Evolutionary conservation across 139 green algal species (phyloP).

Genomic region (Closterium sp.): DNA sequence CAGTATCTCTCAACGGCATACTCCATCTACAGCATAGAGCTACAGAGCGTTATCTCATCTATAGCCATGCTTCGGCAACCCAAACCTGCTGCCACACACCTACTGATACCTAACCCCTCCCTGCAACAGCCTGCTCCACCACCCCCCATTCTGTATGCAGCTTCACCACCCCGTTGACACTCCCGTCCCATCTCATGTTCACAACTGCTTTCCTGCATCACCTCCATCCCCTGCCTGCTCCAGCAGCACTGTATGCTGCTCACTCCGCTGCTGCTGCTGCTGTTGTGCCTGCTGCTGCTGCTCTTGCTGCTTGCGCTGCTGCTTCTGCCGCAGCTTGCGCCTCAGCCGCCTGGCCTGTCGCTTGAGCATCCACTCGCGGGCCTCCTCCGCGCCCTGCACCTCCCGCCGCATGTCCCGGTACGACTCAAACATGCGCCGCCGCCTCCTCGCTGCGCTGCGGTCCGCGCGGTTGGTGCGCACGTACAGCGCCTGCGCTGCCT

Average conservation of each 20-base stretch:
- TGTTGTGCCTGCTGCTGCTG: not conserved
- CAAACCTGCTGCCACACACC: too few species aligned
- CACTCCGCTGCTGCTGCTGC: not conserved
- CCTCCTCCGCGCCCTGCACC: not conserved
- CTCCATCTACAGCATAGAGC: not conserved
- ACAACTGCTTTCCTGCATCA: not conserved
- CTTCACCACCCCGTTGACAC: too few species aligned
- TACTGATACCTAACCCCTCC: too few species aligned
- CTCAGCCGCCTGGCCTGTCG: not conserved
- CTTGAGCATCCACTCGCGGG: not conserved
- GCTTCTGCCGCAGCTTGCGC: not conserved
- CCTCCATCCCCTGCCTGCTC: not conserved
- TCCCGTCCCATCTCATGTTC: not conserved
- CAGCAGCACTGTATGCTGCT: not conserved
- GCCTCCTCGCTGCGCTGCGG: not conserved
- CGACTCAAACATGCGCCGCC: constrained; percentile 22
- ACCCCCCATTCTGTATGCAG: not conserved
- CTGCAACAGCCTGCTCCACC: too few species aligned
- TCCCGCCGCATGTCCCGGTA: not conserved
- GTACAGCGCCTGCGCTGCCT: constrained; percentile 1
- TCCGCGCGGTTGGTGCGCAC: constrained; percentile 1
- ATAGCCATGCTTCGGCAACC: not conserved
- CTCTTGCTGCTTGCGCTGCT: not conserved
- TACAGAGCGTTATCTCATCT: not conserved
- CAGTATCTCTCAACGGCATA: not conserved